A percentile compares a stretch with the other conserved stretches of the same genome.
Conservation (phyloP, 2,329 filamentous ascomycete genomes). For the Cryphonectria naterciae region DNA sequence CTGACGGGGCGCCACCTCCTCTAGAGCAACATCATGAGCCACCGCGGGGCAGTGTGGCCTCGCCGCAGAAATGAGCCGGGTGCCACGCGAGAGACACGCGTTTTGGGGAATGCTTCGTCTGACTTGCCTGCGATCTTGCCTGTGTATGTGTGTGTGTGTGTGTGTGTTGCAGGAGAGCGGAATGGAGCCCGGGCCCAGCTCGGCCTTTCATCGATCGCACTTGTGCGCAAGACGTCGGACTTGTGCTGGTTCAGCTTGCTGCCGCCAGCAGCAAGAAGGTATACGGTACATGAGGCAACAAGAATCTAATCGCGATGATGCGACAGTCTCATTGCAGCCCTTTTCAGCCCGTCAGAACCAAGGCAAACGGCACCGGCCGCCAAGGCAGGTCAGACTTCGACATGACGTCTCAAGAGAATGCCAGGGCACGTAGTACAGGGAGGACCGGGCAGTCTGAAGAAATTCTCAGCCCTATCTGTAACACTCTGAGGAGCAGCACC, state of each 20-base stretch:
- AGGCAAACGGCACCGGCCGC: neutral
- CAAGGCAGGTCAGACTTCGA: neutral
- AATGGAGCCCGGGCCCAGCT: neutral
- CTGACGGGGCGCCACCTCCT: neutral
- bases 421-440: neutral
- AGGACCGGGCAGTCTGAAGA: neutral
- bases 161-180: neutral
- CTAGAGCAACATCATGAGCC: neutral
- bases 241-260: neutral
- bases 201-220: neutral
- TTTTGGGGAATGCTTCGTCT: neutral
- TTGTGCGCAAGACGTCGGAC: neutral
- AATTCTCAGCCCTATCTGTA: neutral
- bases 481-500: neutral
- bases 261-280: neutral
- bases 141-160: neutral
- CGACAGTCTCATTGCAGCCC: neutral
- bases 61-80: conserved; percentile 4
- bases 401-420: neutral
- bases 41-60: conserved; percentile 10
- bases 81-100: conserved; percentile 9
- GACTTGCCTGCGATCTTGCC: neutral
- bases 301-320: neutral
- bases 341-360: neutral
- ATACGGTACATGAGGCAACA: neutral